A percentile compares a stretch with the other conserved stretches of the same genome.
Conservation (phyloP, 495 filamentous ascomycete species). For the Chaetomium cochliodes region DNA sequence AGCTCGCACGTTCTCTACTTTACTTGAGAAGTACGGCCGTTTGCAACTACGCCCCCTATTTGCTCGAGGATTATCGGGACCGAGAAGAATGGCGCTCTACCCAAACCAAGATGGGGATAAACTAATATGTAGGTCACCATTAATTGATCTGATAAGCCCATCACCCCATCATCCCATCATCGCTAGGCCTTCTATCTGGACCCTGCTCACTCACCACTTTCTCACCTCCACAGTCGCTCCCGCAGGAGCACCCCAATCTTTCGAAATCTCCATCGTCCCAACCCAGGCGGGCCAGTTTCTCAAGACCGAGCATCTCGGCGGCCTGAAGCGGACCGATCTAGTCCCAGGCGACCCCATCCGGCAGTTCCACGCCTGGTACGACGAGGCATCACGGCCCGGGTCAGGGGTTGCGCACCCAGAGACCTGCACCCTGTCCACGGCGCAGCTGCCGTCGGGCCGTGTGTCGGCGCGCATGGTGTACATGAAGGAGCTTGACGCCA, state of each 20-base stretch:
- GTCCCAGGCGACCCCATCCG: conserved; percentile 58
- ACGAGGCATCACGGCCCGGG: conserved; percentile 56
- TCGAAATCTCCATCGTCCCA: conserved; percentile 28
- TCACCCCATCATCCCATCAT: neutral
- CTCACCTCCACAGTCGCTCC: conserved; percentile 38
- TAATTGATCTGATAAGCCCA: conserved; percentile 44
- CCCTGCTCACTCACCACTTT: neutral
- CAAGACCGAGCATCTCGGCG: conserved; percentile 41
- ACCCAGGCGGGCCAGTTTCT: conserved; percentile 63
- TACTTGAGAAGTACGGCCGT: conserved; percentile 10
- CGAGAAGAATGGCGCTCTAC: conserved; percentile 48
- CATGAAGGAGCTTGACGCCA: conserved; percentile 77
- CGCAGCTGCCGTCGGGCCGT: conserved; percentile 77
- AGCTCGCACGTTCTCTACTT: neutral
- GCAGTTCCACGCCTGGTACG: conserved; percentile 90
- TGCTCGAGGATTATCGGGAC: conserved; percentile 4
- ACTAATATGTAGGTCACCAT: conserved; percentile 50
- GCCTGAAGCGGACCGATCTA: conserved; percentile 55
- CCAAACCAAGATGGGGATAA: conserved; percentile 44
- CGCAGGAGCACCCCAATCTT: conserved; percentile 30
- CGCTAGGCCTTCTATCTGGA: conserved; percentile 21
- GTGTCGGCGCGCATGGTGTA: conserved; percentile 86
- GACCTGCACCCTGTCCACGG: conserved; percentile 77
- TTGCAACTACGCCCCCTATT: conserved; percentile 14
- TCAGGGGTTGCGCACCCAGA: conserved; percentile 67